These are phyloP conservation scores for Solanum pimpinellifolium DNA, from an alignment of 257 asterid genomes.

Conservation along the genomic window DNA sequence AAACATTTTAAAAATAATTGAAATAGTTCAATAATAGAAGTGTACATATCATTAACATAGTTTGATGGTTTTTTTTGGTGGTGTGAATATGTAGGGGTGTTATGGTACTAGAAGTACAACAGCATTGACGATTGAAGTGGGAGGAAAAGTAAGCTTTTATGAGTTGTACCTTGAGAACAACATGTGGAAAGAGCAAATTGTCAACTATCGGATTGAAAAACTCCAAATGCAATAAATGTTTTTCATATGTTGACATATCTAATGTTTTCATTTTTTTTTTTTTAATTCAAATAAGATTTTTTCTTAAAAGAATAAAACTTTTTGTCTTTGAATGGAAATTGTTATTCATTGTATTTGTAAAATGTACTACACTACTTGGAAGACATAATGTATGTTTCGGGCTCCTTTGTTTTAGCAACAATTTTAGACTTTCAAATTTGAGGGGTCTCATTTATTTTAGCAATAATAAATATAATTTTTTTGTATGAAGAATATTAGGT, in stretches of 20 bases:
- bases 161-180: constrained; percentile 41
- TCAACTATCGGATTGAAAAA: constrained; percentile 25
- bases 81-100: constrained; percentile 8
- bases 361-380: too few relatives aligned
- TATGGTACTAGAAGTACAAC: constrained; percentile 43
- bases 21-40: background rate
- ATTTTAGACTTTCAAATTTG: too few relatives aligned
- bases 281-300: background rate
- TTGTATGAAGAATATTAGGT: too few relatives aligned
- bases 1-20: too few relatives aligned
- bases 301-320: background rate
- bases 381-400: too few relatives aligned
- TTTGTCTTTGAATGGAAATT: background rate
- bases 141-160: constrained; percentile 49
- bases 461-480: too few relatives aligned
- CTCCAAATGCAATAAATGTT: background rate
- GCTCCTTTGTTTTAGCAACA: too few relatives aligned
- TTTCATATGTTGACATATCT: background rate
- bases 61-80: background rate
- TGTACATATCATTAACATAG: background rate
- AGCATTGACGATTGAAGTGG: constrained; percentile 30
- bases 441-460: too few relatives aligned
- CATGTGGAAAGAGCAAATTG: constrained; percentile 41
- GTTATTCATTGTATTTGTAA: background rate
- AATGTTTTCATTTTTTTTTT: background rate